Evolutionary conservation across 306 rosid species (phyloP).

Genomic region (Cicer judaicum): DNA sequence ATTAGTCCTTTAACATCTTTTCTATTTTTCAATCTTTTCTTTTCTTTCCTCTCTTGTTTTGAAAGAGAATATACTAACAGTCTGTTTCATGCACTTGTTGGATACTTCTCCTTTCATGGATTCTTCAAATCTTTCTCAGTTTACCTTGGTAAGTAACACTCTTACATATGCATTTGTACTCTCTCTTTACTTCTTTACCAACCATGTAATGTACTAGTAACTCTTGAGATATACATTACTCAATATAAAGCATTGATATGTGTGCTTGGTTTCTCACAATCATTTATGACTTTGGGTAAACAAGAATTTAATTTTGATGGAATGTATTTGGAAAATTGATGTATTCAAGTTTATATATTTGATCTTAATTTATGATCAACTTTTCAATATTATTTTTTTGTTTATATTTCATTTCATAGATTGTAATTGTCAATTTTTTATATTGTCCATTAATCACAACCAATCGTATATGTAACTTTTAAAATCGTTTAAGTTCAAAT

Average conservation of each 20-base stretch:
- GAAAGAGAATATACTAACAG: conserved; percentile 56
- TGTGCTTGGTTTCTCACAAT: conserved; percentile 50
- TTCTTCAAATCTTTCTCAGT: conserved; percentile 63
- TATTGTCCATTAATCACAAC: neutral
- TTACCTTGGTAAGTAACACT: conserved; percentile 84
- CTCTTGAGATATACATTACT: conserved; percentile 29
- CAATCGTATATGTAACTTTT: neutral
- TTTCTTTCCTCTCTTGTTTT: conserved; percentile 40
- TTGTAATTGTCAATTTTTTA: neutral
- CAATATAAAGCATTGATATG: conserved; percentile 45
- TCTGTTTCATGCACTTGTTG: conserved; percentile 55
- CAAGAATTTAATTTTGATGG: no score
- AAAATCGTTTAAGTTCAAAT: neutral
- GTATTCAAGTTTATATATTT: no score
- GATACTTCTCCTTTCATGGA: conserved; percentile 54
- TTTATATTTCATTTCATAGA: no score
- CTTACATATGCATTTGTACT: conserved; percentile 39
- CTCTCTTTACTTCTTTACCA: conserved; percentile 42
- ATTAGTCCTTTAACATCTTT: conserved; percentile 23
- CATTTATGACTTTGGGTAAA: conserved; percentile 32
- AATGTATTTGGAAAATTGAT: no score
- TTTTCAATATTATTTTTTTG: no score
- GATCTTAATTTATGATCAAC: no score
- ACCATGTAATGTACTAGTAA: conserved; percentile 13
- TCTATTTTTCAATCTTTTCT: conserved; percentile 13